These are phyloP conservation scores for Fomitopsis pinicola DNA, from an alignment of 1,284 basidiomycete genomes.

Conservation along the genomic window DNA sequence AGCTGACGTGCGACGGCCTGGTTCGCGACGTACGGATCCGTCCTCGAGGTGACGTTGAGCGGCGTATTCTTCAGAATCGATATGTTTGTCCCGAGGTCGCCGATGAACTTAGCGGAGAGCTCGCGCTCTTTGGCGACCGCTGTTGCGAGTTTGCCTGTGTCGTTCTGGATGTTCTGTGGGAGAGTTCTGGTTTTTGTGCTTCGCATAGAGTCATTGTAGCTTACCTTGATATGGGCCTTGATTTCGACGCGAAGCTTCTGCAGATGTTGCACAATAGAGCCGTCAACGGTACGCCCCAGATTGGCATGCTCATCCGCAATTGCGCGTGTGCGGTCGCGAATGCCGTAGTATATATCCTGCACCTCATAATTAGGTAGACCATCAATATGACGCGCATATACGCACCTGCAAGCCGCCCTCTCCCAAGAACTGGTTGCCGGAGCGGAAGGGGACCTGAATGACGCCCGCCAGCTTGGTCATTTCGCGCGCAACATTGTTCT, in stretches of 20 bases:
- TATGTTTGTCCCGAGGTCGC: slow-evolving; percentile 85
- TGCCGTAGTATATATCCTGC: slow-evolving; percentile 90
- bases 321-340: slow-evolving; percentile 90
- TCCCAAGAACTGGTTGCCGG: slow-evolving; percentile 94
- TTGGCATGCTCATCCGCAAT: slow-evolving; percentile 98
- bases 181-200: background rate
- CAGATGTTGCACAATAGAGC: slow-evolving; percentile 96
- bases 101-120: slow-evolving; percentile 82
- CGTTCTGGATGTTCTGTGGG: slow-evolving; percentile 89
- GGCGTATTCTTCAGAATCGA: slow-evolving; percentile 95
- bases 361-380: too few species aligned
- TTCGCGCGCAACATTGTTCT: slow-evolving; percentile 93
- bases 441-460: slow-evolving; percentile 95
- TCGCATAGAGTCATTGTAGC: slow-evolving; percentile 12
- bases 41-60: slow-evolving; percentile 78
- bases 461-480: slow-evolving; percentile 95
- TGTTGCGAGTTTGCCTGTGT: slow-evolving; percentile 93
- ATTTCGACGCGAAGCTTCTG: slow-evolving; percentile 93
- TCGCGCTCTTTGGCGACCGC: slow-evolving; percentile 94
- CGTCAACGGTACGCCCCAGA: slow-evolving; percentile 93
- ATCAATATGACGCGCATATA: background rate
- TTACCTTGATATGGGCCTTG: slow-evolving; percentile 93
- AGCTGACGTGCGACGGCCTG: slow-evolving; percentile 83
- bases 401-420: slow-evolving; percentile 72
- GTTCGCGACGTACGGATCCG: slow-evolving; percentile 88